Evolutionary conservation across 106 monocot species (phyloP).

Genomic region (Triglochin maritima): DNA sequence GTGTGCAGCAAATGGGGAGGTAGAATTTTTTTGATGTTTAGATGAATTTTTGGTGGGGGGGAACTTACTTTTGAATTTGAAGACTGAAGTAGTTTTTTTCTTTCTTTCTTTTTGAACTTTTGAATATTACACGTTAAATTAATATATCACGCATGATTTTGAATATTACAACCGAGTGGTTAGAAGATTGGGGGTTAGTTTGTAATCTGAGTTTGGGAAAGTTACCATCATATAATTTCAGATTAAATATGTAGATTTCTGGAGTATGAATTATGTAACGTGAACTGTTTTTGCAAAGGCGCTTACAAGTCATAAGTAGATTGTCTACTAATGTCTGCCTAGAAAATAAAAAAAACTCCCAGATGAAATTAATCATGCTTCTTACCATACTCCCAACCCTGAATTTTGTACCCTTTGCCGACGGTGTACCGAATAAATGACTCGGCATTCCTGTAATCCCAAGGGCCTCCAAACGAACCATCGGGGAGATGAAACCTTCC

Average conservation of each 20-base stretch:
- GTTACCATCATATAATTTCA: neutral
- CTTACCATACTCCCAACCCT: constrained; percentile 96
- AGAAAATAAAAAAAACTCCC: too few species aligned
- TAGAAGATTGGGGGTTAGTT: too few species aligned
- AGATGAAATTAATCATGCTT: neutral
- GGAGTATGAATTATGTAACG: neutral
- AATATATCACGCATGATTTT: too few species aligned
- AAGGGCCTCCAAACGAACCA: constrained; percentile 73
- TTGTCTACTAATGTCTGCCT: neutral
- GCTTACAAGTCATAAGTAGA: neutral
- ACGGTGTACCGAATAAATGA: constrained; percentile 63
- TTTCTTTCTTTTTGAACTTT: too few species aligned
- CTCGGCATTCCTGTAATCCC: constrained; percentile 80
- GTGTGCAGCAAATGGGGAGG: neutral
- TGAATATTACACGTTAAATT: too few species aligned
- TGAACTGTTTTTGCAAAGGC: neutral
- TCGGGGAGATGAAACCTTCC: constrained; percentile 51
- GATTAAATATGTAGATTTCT: neutral
- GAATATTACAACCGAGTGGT: too few species aligned
- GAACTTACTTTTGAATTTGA: too few species aligned
- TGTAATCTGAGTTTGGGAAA: neutral
- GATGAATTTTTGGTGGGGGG: too few species aligned
- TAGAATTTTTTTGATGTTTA: too few species aligned
- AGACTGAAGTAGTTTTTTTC: too few species aligned
- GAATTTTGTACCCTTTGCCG: constrained; percentile 54